A percentile compares a stretch with the other conserved stretches of the same genome.
These are phyloP conservation scores for Lojkania enalia DNA, from an alignment of 2,329 filamentous ascomycete species.

Conservation along the genomic window DNA sequence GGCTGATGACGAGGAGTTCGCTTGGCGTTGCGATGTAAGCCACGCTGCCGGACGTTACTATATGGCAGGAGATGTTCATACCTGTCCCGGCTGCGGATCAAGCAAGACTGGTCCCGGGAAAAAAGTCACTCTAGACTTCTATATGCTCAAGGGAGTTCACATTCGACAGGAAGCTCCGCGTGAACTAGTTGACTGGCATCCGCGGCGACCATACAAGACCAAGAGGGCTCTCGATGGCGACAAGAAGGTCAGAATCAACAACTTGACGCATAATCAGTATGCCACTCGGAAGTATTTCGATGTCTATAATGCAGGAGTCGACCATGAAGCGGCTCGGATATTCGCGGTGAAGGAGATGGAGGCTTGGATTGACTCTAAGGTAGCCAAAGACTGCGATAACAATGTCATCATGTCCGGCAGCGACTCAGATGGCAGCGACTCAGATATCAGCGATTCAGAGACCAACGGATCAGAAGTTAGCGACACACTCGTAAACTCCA, in stretches of 20 bases:
- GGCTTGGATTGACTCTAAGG: too few species aligned
- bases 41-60: conserved; percentile 38
- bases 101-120: conserved; percentile 16
- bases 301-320: conserved; percentile 14
- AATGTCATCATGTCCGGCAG: too few species aligned
- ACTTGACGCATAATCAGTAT: conserved; percentile 26
- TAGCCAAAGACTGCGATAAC: too few species aligned
- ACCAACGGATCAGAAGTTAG: too few species aligned
- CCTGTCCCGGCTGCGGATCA: conserved; percentile 29
- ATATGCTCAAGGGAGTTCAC: conserved; percentile 19
- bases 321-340: conserved; percentile 17
- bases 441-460: too few species aligned
- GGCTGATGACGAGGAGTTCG: conserved; percentile 15
- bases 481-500: too few species aligned
- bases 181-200: conserved; percentile 18
- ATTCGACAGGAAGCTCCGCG: conserved; percentile 23
- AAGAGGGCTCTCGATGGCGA: not conserved
- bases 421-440: too few species aligned
- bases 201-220: conserved; percentile 23
- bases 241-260: not conserved
- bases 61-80: conserved; percentile 26
- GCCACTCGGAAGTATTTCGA: conserved; percentile 24
- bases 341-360: conserved; percentile 23
- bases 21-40: conserved; percentile 34
- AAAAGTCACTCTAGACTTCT: conserved; percentile 30